These are phyloP conservation scores for Penicillium canescens DNA, from an alignment of 495 filamentous ascomycete genomes.

Conservation along the genomic window DNA sequence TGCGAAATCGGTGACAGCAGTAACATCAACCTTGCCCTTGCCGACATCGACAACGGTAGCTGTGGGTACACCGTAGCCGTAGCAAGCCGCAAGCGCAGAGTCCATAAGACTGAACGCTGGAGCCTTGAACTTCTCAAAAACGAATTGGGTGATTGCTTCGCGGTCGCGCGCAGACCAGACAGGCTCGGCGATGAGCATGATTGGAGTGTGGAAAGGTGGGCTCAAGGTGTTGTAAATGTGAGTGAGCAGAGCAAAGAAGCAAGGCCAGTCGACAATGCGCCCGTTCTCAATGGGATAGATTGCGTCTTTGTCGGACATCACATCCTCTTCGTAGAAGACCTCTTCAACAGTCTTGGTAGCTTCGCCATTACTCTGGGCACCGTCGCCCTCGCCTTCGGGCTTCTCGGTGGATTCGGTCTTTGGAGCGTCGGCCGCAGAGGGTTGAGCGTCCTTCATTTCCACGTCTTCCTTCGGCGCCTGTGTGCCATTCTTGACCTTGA, in stretches of 20 bases:
- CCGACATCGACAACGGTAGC: constrained; percentile 89
- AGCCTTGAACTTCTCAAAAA: constrained; percentile 96
- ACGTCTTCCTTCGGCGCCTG: constrained; percentile 46
- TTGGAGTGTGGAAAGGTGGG: constrained; percentile 89
- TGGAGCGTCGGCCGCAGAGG: constrained; percentile 16
- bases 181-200: constrained; percentile 83
- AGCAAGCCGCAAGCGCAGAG: constrained; percentile 77
- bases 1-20: constrained; percentile 76
- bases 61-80: constrained; percentile 73
- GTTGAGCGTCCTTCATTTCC: constrained; percentile 41
- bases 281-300: constrained; percentile 84
- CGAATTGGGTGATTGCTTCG: constrained; percentile 81
- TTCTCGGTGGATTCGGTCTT: constrained; percentile 11
- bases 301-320: constrained; percentile 82
- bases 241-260: constrained; percentile 85
- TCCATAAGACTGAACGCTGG: constrained; percentile 87
- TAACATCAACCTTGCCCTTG: constrained; percentile 86
- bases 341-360: constrained; percentile 40
- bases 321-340: constrained; percentile 79
- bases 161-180: constrained; percentile 82
- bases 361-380: constrained; percentile 19
- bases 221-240: constrained; percentile 86
- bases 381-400: constrained; percentile 16
- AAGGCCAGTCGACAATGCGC: constrained; percentile 83
- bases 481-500: constrained; percentile 37